Percentiles rank a stretch among this genome's conserved stretches.
phyloP scores from a whole-genome alignment of 192 early-diverging fungal genomes.

The Coemansia sp. region DNA sequence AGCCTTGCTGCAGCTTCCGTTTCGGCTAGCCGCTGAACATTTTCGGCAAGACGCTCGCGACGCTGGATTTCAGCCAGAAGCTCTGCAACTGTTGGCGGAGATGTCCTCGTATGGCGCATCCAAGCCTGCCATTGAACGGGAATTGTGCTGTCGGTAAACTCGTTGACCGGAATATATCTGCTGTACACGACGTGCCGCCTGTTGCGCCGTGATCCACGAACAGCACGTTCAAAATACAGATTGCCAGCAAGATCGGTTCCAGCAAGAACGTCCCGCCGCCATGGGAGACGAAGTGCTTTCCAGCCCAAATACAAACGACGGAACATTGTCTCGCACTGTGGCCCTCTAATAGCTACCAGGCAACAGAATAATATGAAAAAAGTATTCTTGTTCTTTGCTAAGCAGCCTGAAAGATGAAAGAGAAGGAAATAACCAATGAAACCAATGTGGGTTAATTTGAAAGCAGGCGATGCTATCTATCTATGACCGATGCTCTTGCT shows the following conservation, averaged over 20 bases:
- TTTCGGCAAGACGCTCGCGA: slow-evolving; percentile 27
- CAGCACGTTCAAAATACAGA: slow-evolving; percentile 47
- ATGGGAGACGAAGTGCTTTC: slow-evolving; percentile 48
- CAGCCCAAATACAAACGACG: slow-evolving; percentile 33
- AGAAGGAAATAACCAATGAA: not conserved
- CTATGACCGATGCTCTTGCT: too few species aligned
- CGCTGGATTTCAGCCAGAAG: slow-evolving; percentile 38
- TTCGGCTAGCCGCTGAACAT: slow-evolving; percentile 21
- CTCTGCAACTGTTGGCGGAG: slow-evolving; percentile 34
- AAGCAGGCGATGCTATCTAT: not conserved
- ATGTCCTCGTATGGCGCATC: slow-evolving; percentile 48
- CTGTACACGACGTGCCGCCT: slow-evolving; percentile 40
- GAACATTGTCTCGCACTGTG: not conserved
- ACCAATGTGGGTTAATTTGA: not conserved
- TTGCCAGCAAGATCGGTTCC: slow-evolving; percentile 50
- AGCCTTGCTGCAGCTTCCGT: slow-evolving; percentile 4
- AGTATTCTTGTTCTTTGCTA: not conserved
- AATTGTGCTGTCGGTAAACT: slow-evolving; percentile 42
- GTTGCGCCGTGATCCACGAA: slow-evolving; percentile 16
- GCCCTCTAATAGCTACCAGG: not conserved
- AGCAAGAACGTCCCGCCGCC: slow-evolving; percentile 36
- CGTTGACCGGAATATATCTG: slow-evolving; percentile 26
- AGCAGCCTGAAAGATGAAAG: not conserved
- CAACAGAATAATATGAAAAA: not conserved
- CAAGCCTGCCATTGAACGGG: slow-evolving; percentile 56